phyloP scores from a whole-genome alignment of 306 rosid genomes.

The Leucaena leucocephala region DNA sequence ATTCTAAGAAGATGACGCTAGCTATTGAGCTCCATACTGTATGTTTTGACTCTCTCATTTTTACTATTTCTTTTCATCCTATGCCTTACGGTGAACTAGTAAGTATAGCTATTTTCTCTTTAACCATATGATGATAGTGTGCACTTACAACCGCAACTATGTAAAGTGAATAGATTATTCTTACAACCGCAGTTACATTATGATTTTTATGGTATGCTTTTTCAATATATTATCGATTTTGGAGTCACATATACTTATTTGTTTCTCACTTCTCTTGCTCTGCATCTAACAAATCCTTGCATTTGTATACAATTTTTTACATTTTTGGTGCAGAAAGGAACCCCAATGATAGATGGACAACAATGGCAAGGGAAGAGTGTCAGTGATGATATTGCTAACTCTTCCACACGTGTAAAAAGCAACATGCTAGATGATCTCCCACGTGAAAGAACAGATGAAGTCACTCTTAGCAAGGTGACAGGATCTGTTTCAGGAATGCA shows the following conservation, averaged over 20 bases:
- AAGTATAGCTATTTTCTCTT: not conserved
- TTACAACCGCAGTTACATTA: not conserved
- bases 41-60: constrained; percentile 32
- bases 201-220: not conserved
- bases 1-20: constrained; percentile 35
- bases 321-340: constrained; percentile 44
- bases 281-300: not conserved
- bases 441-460: constrained; percentile 38
- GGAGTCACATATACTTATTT: not conserved
- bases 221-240: not conserved
- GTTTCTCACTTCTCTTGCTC: constrained; percentile 16
- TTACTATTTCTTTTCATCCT: not conserved
- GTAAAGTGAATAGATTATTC: not conserved
- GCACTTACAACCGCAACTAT: not conserved
- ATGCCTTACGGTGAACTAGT: not conserved
- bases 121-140: not conserved
- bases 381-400: constrained; percentile 33
- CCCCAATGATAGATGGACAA: constrained; percentile 36
- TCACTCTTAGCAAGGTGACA: constrained; percentile 37
- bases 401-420: constrained; percentile 30
- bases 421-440: constrained; percentile 35
- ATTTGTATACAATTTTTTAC: constrained; percentile 9
- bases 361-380: constrained; percentile 45
- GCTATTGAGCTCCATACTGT: constrained; percentile 49
- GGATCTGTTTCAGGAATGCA: constrained; percentile 40